A percentile compares a stretch with the other conserved stretches of the same genome.
Evolutionary conservation across 495 filamentous ascomycete genomes (phyloP).

Genomic region (Cercophora scortea): DNA sequence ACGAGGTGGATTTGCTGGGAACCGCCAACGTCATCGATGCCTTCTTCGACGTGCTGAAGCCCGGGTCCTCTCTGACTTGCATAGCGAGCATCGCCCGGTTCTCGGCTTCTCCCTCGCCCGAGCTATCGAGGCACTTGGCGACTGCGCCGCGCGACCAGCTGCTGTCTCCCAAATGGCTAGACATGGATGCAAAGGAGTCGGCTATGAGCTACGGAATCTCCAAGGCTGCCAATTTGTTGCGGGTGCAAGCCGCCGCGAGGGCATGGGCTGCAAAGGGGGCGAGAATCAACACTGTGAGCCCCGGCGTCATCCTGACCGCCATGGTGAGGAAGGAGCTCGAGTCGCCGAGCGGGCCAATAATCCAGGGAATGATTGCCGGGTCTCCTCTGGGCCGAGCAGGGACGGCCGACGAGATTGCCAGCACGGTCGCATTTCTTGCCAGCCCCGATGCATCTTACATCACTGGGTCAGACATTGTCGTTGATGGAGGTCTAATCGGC

Average conservation of each 20-base stretch:
- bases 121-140: slow-evolving; percentile 7
- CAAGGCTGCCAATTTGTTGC: slow-evolving; percentile 42
- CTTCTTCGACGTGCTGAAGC: slow-evolving; percentile 6
- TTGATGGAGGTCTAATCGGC: slow-evolving; percentile 42
- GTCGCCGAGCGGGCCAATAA: not conserved
- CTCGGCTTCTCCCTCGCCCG: slow-evolving; percentile 3
- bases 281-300: slow-evolving; percentile 46
- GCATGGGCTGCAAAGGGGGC: slow-evolving; percentile 40
- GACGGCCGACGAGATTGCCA: slow-evolving; percentile 43
- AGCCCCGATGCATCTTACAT: slow-evolving; percentile 44
- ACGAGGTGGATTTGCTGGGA: slow-evolving; percentile 15
- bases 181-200: slow-evolving; percentile 15
- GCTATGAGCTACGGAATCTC: slow-evolving; percentile 45
- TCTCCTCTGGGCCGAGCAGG: slow-evolving; percentile 16
- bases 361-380: slow-evolving; percentile 5
- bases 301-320: slow-evolving; percentile 34
- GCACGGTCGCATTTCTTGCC: slow-evolving; percentile 43
- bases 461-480: slow-evolving; percentile 45
- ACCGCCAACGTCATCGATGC: slow-evolving; percentile 19
- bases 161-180: slow-evolving; percentile 1
- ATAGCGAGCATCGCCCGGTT: slow-evolving; percentile 14
- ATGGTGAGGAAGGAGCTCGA: slow-evolving; percentile 14
- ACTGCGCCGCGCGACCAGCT: slow-evolving; percentile 5
- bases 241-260: slow-evolving; percentile 42
- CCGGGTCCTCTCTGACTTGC: slow-evolving; percentile 9